A percentile compares a stretch with the other conserved stretches of the same genome.
phyloP scores from a whole-genome alignment of 805 yeast genomes.

The Metschnikowia borealis region DNA sequence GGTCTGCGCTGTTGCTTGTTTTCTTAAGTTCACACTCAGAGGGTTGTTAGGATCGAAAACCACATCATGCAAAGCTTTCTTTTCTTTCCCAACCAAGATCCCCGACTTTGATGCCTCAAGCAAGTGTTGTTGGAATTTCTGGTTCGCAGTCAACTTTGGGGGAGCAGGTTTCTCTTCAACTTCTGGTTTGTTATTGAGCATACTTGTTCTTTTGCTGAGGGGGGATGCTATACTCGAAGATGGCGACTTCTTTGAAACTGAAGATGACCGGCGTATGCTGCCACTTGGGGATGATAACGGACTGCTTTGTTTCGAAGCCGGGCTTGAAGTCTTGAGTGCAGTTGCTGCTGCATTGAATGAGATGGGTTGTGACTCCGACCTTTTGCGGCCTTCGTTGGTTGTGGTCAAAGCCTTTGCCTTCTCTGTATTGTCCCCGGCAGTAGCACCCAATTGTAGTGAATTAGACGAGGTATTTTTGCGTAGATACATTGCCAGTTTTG shows the following conservation, averaged over 20 bases:
- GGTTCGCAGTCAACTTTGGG: slow-evolving; percentile 31
- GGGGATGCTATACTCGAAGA: slow-evolving; percentile 6
- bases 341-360: slow-evolving; percentile 27
- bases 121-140: slow-evolving; percentile 37
- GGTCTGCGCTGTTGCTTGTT: slow-evolving; percentile 5
- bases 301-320: neutral
- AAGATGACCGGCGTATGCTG: slow-evolving; percentile 7
- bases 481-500: neutral
- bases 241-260: slow-evolving; percentile 8
- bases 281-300: slow-evolving; percentile 18
- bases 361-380: slow-evolving; percentile 37
- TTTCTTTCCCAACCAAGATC: slow-evolving; percentile 34
- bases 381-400: slow-evolving; percentile 22
- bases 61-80: slow-evolving; percentile 32
- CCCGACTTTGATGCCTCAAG: slow-evolving; percentile 38
- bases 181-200: slow-evolving; percentile 13
- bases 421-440: slow-evolving; percentile 3
- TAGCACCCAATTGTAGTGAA: slow-evolving; percentile 7
- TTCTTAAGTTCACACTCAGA: slow-evolving; percentile 16
- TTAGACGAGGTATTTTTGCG: slow-evolving; percentile 8
- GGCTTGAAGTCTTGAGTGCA: slow-evolving; percentile 19
- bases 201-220: slow-evolving; percentile 1
- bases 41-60: slow-evolving; percentile 40
- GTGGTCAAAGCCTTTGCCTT: slow-evolving; percentile 8
- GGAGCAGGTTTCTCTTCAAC: slow-evolving; percentile 6